A percentile compares a stretch with the other conserved stretches of the same genome.
Evolutionary conservation across 2,329 filamentous ascomycete genomes (phyloP).

Genomic region (Rosellinia necatrix): DNA sequence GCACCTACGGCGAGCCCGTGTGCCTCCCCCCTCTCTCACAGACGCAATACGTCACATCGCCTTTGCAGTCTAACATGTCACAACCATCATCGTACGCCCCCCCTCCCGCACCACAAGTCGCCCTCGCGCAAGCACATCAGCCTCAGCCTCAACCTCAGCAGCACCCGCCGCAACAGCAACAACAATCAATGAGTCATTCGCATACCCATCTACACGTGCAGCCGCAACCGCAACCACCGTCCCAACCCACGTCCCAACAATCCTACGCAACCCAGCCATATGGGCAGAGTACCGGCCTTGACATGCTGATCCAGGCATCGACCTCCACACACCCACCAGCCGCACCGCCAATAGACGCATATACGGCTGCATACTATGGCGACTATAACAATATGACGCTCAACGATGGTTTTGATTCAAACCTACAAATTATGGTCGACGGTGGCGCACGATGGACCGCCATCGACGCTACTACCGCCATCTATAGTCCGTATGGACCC

Average conservation of each 20-base stretch:
- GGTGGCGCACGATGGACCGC: constrained; percentile 41
- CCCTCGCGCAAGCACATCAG: constrained; percentile 27
- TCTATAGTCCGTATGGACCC: constrained; percentile 35
- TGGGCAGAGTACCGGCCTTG: constrained; percentile 43
- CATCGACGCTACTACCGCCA: constrained; percentile 31
- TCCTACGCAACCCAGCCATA: constrained; percentile 29
- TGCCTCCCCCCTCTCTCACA: constrained; percentile 37
- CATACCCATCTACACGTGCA: constrained; percentile 29
- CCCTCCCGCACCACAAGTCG: constrained; percentile 24
- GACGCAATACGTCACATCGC: constrained; percentile 32
- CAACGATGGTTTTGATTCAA: constrained; percentile 53
- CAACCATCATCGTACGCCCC: constrained; percentile 19
- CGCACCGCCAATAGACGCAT: constrained; percentile 31
- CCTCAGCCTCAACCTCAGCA: constrained; percentile 29
- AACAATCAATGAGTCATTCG: constrained; percentile 29
- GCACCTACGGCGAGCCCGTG: constrained; percentile 36
- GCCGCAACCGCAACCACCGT: constrained; percentile 24
- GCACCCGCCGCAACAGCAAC: constrained; percentile 30
- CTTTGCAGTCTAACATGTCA: constrained; percentile 25
- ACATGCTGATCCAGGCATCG: constrained; percentile 50
- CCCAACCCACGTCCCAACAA: constrained; percentile 21
- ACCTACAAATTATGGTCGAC: constrained; percentile 51
- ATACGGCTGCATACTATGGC: constrained; percentile 33
- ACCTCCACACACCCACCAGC: constrained; percentile 36
- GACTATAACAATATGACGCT: constrained; percentile 35